phyloP scores from a whole-genome alignment of 1,284 basidiomycete species.

The Athelia psychrophila region DNA sequence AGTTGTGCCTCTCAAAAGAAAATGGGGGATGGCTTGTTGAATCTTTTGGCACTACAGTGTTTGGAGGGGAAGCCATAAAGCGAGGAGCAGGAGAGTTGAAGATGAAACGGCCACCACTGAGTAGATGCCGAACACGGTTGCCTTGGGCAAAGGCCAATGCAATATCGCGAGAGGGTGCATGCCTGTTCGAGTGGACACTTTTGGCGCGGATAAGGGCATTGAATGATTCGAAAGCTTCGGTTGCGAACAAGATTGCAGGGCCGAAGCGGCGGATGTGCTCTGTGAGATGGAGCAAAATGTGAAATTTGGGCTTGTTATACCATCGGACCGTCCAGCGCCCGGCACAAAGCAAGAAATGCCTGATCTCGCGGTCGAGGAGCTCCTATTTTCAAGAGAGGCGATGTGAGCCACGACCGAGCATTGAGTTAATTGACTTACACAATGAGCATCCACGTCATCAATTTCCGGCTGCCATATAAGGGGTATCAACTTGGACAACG shows the following conservation, averaged over 20 bases:
- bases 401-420: background rate
- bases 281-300: slow-evolving; percentile 19
- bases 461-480: slow-evolving; percentile 25
- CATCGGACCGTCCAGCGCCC: slow-evolving; percentile 12
- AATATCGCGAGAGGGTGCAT: background rate
- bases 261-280: slow-evolving; percentile 16
- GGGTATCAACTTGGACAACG: slow-evolving; percentile 16
- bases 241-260: slow-evolving; percentile 18
- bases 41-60: background rate
- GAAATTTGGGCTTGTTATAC: slow-evolving; percentile 26
- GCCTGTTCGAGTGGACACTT: slow-evolving; percentile 4
- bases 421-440: slow-evolving; percentile 3
- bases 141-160: background rate
- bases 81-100: background rate
- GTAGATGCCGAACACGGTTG: background rate
- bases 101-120: background rate
- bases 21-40: background rate
- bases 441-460: slow-evolving; percentile 10
- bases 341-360: slow-evolving; percentile 13
- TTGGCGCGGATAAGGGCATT: slow-evolving; percentile 7
- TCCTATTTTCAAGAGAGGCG: background rate
- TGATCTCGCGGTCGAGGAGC: slow-evolving; percentile 7
- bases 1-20: background rate
- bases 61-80: background rate
- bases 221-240: slow-evolving; percentile 19